Conservation (phyloP, 108 stramenopile genomes). For the Cyclostephanos invisitatus region DNA sequence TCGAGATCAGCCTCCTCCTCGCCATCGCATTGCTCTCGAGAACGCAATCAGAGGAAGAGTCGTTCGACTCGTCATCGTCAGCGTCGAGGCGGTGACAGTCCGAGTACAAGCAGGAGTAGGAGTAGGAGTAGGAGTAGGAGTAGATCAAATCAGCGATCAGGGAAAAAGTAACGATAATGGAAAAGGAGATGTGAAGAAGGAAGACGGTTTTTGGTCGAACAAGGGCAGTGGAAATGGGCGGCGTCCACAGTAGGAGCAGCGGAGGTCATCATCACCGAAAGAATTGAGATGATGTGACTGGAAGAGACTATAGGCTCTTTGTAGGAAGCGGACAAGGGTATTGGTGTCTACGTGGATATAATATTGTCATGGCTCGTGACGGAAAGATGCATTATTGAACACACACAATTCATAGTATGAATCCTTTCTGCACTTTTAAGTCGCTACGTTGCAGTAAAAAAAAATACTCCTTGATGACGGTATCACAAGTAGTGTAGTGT, state of each 20-base stretch:
- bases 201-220: neutral
- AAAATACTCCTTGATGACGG: no score
- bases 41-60: constrained; percentile 9
- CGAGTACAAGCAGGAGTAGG: constrained; percentile 3
- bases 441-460: no score
- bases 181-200: neutral
- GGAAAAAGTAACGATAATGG: neutral
- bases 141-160: constrained; percentile 1
- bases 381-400: no score
- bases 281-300: neutral
- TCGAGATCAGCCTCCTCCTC: constrained; percentile 14
- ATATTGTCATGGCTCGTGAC: no score
- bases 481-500: no score
- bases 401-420: no score
- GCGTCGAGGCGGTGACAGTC: constrained; percentile 1
- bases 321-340: no score
- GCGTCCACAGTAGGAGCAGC: neutral
- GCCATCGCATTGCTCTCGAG: constrained; percentile 4
- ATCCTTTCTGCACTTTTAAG: no score
- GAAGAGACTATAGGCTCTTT: neutral
- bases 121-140: neutral
- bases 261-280: neutral
- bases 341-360: no score
- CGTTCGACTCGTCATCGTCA: neutral
- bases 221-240: neutral